Conservation (phyloP, 495 filamentous ascomycete genomes). For the Annulohypoxylon stygium region DNA sequence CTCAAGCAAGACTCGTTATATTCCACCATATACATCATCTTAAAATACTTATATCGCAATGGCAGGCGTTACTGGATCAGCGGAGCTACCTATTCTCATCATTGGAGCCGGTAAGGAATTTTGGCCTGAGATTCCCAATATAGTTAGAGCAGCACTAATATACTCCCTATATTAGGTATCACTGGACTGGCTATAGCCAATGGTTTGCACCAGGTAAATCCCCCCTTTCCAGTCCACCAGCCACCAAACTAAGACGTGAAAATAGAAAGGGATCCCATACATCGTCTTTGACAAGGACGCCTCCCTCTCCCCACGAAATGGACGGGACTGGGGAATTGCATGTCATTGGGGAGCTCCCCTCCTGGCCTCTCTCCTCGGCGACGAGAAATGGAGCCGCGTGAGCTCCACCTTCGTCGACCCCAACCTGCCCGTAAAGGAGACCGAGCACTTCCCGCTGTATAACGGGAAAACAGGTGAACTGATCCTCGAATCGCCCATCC, state of each 20-base stretch:
- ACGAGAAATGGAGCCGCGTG: conserved; percentile 54
- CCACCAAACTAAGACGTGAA: conserved; percentile 2
- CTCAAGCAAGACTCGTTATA: background rate
- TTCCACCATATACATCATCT: background rate
- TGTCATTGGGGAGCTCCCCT: conserved; percentile 65
- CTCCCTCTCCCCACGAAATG: conserved; percentile 52
- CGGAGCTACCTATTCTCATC: conserved; percentile 44
- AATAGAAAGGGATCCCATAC: conserved; percentile 63
- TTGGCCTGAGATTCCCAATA: background rate
- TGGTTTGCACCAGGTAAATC: conserved; percentile 31
- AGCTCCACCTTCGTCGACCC: conserved; percentile 58
- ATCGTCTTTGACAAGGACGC: conserved; percentile 63
- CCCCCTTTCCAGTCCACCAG: background rate
- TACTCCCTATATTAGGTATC: conserved; percentile 37
- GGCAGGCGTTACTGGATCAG: conserved; percentile 18
- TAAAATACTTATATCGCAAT: conserved; percentile 7
- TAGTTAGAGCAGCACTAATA: conserved; percentile 13
- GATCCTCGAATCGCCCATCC: conserved; percentile 52
- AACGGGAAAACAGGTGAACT: conserved; percentile 65
- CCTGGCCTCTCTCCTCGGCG: conserved; percentile 50
- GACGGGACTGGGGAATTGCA: conserved; percentile 69
- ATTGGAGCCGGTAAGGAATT: conserved; percentile 47
- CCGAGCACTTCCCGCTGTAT: conserved; percentile 57
- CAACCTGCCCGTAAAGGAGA: conserved; percentile 50
- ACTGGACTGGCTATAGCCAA: conserved; percentile 49